Evolutionary conservation across 345 rosid species (phyloP).

Genomic region (Salix udensis): DNA sequence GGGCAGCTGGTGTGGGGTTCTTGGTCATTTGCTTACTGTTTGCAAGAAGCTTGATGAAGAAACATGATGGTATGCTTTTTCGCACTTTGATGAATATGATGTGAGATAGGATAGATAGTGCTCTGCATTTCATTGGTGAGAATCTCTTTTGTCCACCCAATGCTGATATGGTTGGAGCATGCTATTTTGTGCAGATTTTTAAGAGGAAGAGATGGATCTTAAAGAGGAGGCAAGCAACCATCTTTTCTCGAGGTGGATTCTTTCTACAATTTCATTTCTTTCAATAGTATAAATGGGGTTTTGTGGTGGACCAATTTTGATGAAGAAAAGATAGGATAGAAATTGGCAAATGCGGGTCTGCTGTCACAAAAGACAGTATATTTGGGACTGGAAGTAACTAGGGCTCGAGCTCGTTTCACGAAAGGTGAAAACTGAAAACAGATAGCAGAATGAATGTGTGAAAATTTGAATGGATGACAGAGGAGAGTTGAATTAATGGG

Average conservation of each 20-base stretch:
- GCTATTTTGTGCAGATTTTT: conserved; percentile 23
- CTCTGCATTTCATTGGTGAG: not conserved
- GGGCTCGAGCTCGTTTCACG: conserved; percentile 8
- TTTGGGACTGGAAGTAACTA: conserved; percentile 17
- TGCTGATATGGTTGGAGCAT: conserved; percentile 9
- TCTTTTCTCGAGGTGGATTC: conserved; percentile 17
- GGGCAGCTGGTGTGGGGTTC: conserved; percentile 87
- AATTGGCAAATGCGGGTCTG: conserved; percentile 16
- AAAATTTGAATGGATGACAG: conserved; percentile 12
- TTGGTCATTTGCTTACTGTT: conserved; percentile 76
- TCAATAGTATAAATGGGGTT: conserved; percentile 9
- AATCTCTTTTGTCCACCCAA: not conserved
- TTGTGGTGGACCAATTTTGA: conserved; percentile 15
- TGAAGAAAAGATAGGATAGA: conserved; percentile 19
- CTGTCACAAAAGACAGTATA: conserved; percentile 13
- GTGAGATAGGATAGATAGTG: not conserved
- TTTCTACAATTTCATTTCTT: conserved; percentile 21
- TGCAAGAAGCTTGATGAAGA: conserved; percentile 73
- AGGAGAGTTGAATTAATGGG: conserved; percentile 14
- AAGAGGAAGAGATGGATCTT: conserved; percentile 14
- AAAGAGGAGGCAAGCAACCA: conserved; percentile 11
- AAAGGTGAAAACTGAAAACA: conserved; percentile 23
- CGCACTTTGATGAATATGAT: not conserved
- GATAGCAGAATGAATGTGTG: conserved; percentile 17
- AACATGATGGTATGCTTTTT: conserved; percentile 57